Evolutionary conservation across 139 green algal genomes (phyloP).

Genomic region (Trebouxia sp.): DNA sequence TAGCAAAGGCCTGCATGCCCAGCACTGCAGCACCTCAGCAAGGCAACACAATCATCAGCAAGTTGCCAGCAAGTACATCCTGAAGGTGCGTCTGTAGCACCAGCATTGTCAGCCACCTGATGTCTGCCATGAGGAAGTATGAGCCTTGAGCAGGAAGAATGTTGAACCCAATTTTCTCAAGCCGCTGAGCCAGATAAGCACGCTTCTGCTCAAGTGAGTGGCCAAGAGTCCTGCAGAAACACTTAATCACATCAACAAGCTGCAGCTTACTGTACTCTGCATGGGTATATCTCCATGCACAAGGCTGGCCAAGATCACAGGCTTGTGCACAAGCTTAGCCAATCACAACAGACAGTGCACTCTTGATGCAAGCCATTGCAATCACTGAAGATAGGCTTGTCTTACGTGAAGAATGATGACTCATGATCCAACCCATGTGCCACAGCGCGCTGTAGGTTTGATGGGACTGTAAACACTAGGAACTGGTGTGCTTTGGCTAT

Average conservation of each 20-base stretch:
- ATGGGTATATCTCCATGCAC: background rate
- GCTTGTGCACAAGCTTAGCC: background rate
- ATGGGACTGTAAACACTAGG: conserved; percentile 78
- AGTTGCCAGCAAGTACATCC: background rate
- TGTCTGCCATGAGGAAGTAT: conserved; percentile 82
- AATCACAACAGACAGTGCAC: background rate
- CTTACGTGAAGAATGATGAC: conserved; percentile 63
- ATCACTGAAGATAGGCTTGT: background rate
- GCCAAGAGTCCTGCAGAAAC: conserved; percentile 45
- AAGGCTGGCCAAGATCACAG: background rate
- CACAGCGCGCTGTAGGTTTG: conserved; percentile 70
- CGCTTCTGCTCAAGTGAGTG: conserved; percentile 52
- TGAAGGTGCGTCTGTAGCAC: too few relatives aligned
- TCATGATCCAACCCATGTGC: conserved; percentile 72
- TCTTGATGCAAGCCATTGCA: background rate
- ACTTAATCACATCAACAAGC: too few relatives aligned
- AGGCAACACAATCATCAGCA: background rate
- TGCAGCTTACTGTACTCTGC: too few relatives aligned
- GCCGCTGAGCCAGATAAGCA: conserved; percentile 40
- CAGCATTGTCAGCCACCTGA: conserved; percentile 37
- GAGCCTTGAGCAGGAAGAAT: conserved; percentile 63
- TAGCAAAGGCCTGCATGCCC: conserved; percentile 16
- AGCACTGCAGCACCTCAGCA: background rate
- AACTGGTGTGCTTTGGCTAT: conserved; percentile 85
- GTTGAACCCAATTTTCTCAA: conserved; percentile 63